These are phyloP conservation scores for Plasmodium coatneyi DNA, from an alignment of 169 alveolate genomes.

Conservation along the genomic window DNA sequence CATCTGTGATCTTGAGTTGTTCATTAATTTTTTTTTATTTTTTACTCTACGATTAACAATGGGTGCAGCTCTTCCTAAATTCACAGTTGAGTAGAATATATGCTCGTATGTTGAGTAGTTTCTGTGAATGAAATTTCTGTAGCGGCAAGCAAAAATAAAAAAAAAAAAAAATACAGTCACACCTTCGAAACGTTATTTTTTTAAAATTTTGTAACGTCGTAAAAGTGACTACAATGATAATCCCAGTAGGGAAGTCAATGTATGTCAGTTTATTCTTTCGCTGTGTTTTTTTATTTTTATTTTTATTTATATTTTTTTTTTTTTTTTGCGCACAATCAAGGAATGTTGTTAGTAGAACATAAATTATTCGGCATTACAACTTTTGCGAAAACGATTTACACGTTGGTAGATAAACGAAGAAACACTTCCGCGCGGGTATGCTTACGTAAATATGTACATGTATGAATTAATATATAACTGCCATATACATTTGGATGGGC, in stretches of 20 bases:
- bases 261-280: background rate
- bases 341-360: background rate
- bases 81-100: background rate
- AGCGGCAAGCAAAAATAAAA: background rate
- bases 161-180: background rate
- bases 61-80: background rate
- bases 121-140: background rate
- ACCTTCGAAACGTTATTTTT: background rate
- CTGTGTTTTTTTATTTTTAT: background rate
- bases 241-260: background rate
- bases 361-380: background rate
- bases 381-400: background rate
- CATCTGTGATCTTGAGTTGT: background rate
- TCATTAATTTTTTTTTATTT: background rate
- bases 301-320: background rate
- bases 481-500: background rate
- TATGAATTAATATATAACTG: background rate
- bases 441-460: background rate
- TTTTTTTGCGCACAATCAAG: background rate
- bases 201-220: background rate
- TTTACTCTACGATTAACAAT: background rate
- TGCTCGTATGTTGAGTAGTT: background rate
- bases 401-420: background rate
- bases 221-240: background rate
- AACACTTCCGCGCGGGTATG: background rate